Base-by-base conservation (phyloP, 306 rosid genomes). In the Quercus dentata region DNA sequence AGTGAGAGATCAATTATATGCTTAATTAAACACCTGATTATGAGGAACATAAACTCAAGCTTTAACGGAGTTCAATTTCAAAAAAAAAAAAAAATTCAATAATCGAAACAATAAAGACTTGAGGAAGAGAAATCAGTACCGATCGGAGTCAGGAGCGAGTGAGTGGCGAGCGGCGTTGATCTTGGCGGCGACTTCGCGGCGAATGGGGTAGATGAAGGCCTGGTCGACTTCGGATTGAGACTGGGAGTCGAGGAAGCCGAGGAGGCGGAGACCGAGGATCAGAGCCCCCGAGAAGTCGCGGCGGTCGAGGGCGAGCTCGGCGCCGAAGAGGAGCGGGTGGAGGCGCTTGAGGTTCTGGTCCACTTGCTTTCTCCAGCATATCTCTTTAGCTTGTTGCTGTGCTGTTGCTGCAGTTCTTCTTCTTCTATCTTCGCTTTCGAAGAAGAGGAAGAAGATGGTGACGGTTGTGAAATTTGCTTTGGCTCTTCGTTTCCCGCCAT, bases 241-340 rank as follows among this genome's bases (percentile, higher is more conserved):
- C 1, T 76, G 91, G 0, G 97, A 89, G 58, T 93, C 91, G 56
- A 95, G 92, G 85, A 95, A 95, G 69, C 96, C 97, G 27, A 95
- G 72, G 61, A 95, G 99, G 56, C 96, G 91, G 70, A 93, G 97
- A 8, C 91, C 83, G 52, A 95, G 84, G 19, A 91, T 56, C 56
- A 88, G 89, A 49, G 98, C 90, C 0, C 93, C 72, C 6, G 92
- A 79, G 85, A 82, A 91, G 56, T 95, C 96, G 21, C 76, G 31
- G 23, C 73, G 89, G 7, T 89, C 62, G 65, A 89, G 77, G 57
- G 99, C 94, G 57, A 62, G 85, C 15, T 95, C 93, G 41, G 85
- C 81, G 5, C 94, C 97, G 81, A 91, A 93, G 81, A 86, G 89
- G 30, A 93, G 99, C 6, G 97, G 93, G 56, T 95, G 96, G 15